Conservation (phyloP, 2,329 filamentous ascomycete genomes). For the Chrysoporthe deuterocubensis region DNA sequence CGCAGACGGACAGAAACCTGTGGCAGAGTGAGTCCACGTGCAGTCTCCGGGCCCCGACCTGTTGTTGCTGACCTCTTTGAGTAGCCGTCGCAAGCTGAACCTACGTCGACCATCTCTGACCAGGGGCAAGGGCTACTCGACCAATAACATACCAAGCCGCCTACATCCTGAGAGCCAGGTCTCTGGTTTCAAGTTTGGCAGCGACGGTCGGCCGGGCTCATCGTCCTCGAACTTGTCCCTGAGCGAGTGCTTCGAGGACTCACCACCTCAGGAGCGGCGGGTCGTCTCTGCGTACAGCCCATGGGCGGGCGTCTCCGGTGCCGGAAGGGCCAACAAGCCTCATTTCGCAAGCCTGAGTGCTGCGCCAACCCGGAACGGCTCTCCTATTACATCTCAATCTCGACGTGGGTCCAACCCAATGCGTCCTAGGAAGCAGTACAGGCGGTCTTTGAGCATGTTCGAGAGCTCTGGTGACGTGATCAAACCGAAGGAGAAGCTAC, state of each 20-base stretch:
- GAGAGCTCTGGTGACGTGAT: slow-evolving; percentile 88
- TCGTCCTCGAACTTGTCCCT: slow-evolving; percentile 69
- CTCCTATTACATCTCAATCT: slow-evolving; percentile 71
- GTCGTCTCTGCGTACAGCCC: slow-evolving; percentile 65
- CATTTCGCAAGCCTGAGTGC: slow-evolving; percentile 63
- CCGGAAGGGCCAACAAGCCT: slow-evolving; percentile 63
- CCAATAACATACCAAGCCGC: slow-evolving; percentile 65
- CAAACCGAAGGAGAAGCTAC: slow-evolving; percentile 72
- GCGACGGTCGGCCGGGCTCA: slow-evolving; percentile 44
- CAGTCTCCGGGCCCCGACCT: slow-evolving; percentile 28
- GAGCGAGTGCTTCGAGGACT: slow-evolving; percentile 80
- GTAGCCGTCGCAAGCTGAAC: slow-evolving; percentile 68
- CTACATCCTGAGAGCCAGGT: slow-evolving; percentile 66
- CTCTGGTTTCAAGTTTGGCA: slow-evolving; percentile 77
- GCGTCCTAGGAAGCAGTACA: slow-evolving; percentile 84
- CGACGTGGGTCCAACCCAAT: slow-evolving; percentile 74
- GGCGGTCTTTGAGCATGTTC: slow-evolving; percentile 97
- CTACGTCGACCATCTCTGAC: slow-evolving; percentile 75
- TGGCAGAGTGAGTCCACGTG: slow-evolving; percentile 55
- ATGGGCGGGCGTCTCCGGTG: slow-evolving; percentile 57
- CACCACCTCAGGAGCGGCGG: slow-evolving; percentile 73
- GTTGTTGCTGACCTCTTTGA: slow-evolving; percentile 34
- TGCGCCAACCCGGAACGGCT: slow-evolving; percentile 69
- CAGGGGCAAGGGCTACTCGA: slow-evolving; percentile 75
- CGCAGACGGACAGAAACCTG: slow-evolving; percentile 54